Evolutionary conservation across 768 basidiomycete genomes (phyloP), one percentile per base, ranked within the genome.

Genomic region (Phanerodontia chrysosporium): DNA sequence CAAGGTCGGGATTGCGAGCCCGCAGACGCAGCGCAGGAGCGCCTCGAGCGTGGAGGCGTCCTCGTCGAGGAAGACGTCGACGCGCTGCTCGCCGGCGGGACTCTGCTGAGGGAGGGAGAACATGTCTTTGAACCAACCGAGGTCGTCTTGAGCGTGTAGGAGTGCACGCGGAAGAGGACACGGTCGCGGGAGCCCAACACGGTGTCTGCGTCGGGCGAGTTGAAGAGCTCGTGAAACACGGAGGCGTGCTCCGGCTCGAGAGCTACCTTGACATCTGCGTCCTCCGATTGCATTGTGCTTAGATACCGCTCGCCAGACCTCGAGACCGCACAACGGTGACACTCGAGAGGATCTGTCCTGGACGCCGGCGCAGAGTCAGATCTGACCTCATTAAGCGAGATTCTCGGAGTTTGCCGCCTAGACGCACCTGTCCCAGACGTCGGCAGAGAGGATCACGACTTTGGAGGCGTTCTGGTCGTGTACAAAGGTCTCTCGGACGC

Each of bases 41-140:
- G 75, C 70, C 64, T 85, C 83, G 28, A 88, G 77, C 0, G 80
- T 81, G 42, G 72, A 64, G 7, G 78, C 67, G 48, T 83, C 84
- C 64, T 87, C 86, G 53, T 84, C 82, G 48, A 86, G 71, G 62
- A 78, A 80, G 57, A 86, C 78, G 14, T 74, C 64, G 52, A 77
- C 77, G 39, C 39, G 39, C 10, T 42, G 39, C 10, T 42, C 39
- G 39, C 39, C 18, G 8, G 55, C 46, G 24, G 55, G 27, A 16
- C 58, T 45, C 56, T 51, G 60, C 65, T 81, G 79, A 1, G 86
- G 86, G 0, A 88, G 73, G 22, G 78, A 76, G 66, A 85, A 83
- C 73, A 86, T 83, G 6, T 81, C 69, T 13, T 80, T 77, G 66
- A 85, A 86, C 80, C 85, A 87, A 22, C 82, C 81, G 85, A 86